A percentile compares a stretch with the other conserved stretches of the same genome.
These are phyloP conservation scores for Jackrogersella minutella DNA, from an alignment of 495 filamentous ascomycete species.

Conservation along the genomic window DNA sequence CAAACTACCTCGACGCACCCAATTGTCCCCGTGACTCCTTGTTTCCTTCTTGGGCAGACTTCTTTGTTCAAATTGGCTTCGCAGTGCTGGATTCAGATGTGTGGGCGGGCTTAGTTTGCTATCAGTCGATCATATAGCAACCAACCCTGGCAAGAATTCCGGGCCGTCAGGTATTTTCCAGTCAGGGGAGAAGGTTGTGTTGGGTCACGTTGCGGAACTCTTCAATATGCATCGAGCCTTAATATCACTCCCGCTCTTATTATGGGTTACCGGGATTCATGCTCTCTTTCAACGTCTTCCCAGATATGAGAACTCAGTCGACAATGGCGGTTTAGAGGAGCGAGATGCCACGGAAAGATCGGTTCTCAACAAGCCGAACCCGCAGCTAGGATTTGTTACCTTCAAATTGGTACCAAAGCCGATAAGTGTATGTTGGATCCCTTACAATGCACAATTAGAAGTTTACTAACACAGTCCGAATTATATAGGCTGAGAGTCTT, in stretches of 20 bases:
- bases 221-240: constrained; percentile 50
- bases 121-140: constrained; percentile 15
- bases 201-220: constrained; percentile 8
- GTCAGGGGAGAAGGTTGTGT: constrained; percentile 22
- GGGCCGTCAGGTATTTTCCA: constrained; percentile 13
- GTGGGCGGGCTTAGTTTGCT: constrained; percentile 23
- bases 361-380: neutral
- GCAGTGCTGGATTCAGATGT: constrained; percentile 26
- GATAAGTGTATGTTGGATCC: constrained; percentile 31
- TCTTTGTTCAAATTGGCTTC: constrained; percentile 11
- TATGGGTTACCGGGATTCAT: constrained; percentile 51
- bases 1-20: constrained; percentile 26
- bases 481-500: constrained; percentile 17
- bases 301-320: neutral
- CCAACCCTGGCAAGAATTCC: constrained; percentile 10
- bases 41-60: constrained; percentile 13
- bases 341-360: neutral
- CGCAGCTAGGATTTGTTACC: constrained; percentile 36
- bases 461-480: constrained; percentile 17
- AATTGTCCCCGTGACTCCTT: constrained; percentile 20
- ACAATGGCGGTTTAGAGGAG: constrained; percentile 1
- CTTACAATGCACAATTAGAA: neutral
- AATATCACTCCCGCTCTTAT: constrained; percentile 49
- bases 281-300: constrained; percentile 51
- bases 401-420: constrained; percentile 41